A percentile compares a stretch with the other conserved stretches of the same genome.
These are phyloP conservation scores for Ilyonectria robusta DNA, from an alignment of 2,329 filamentous ascomycete genomes.

Conservation along the genomic window DNA sequence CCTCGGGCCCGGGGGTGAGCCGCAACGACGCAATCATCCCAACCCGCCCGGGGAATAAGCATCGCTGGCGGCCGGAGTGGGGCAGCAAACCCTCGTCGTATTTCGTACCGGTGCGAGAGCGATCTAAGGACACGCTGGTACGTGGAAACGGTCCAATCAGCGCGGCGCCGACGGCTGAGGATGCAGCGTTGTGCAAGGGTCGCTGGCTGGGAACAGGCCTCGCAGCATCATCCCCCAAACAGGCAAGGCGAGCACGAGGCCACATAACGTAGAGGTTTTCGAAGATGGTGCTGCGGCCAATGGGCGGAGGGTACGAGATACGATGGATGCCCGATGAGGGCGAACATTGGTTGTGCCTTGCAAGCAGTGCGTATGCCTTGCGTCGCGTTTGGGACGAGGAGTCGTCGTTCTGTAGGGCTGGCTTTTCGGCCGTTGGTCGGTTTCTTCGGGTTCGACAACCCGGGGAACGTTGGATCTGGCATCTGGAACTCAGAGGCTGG, in stretches of 20 bases:
- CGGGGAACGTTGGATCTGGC: neutral
- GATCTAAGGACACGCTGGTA: neutral
- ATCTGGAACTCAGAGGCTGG: neutral
- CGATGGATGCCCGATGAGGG: slow-evolving; percentile 20
- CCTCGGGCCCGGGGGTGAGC: slow-evolving; percentile 14
- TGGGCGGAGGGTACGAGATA: slow-evolving; percentile 21
- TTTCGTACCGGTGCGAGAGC: slow-evolving; percentile 23
- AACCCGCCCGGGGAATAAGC: slow-evolving; percentile 8
- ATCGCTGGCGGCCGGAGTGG: slow-evolving; percentile 23
- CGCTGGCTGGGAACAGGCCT: slow-evolving; percentile 6
- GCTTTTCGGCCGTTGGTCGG: neutral
- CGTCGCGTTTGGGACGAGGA: neutral
- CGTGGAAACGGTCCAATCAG: neutral
- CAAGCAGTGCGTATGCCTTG: slow-evolving; percentile 11
- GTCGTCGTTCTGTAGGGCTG: slow-evolving; percentile 13
- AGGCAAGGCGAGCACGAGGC: slow-evolving; percentile 6
- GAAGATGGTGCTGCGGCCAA: slow-evolving; percentile 23
- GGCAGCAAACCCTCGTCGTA: slow-evolving; percentile 15
- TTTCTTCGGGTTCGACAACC: neutral
- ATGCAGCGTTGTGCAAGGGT: neutral
- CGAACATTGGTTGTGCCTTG: neutral
- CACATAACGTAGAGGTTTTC: neutral
- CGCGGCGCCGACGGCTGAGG: neutral
- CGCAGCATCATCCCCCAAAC: slow-evolving; percentile 28
- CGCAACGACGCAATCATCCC: slow-evolving; percentile 10